Base-by-base conservation (phyloP, 202 grass and related monocot species). In the Zizania palustris region DNA sequence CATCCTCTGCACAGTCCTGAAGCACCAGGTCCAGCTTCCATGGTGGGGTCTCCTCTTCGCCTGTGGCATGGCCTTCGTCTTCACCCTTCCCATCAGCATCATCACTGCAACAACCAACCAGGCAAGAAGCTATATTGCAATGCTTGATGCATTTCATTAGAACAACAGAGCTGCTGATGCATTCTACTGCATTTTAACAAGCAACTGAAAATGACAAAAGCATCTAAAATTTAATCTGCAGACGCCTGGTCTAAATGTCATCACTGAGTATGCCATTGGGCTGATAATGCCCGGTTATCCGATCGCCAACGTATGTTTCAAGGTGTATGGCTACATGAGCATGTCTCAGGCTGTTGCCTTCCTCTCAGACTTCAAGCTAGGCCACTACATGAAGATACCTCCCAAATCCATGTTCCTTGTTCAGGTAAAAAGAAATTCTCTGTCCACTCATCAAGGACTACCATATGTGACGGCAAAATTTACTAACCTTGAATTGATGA, bases 311-410 rank as follows among this genome's bases (percentile, higher is more conserved):
- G 86, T 92, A 36, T 84, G 83, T 80, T 92, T 89, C 90, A 92
- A 92, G 65, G 72, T 53, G 34, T 92, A 86, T 48, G 86, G 90
- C 8, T 86, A 89, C 46, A 86, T 92, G 86, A 92, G 86, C 69
- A 78, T 88, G 86, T 62, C 72, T 20, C 83, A 89, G 53, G 90
- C 80, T 1, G 75, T 92, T 9, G 70, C 86, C 16, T 89, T 92
- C 61, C 82, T 92, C 3, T 16, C 79, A 0, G 85, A 92, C 71
- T 92, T 92, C 59, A 92, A 92, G 65, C 90, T 92, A 10, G 90
- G 90, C 0, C 86, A 92, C 75, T 92, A 92, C 83, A 92, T 88
- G 90, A 92, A 92, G 83, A 92, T 92, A 18, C 90, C 90, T 5
- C 85, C 86, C 15, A 86, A 60, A 61, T 92, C 90, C 3, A 88